phyloP scores from a whole-genome alignment of 73 alveolate species.

The Stentor roeselii region DNA sequence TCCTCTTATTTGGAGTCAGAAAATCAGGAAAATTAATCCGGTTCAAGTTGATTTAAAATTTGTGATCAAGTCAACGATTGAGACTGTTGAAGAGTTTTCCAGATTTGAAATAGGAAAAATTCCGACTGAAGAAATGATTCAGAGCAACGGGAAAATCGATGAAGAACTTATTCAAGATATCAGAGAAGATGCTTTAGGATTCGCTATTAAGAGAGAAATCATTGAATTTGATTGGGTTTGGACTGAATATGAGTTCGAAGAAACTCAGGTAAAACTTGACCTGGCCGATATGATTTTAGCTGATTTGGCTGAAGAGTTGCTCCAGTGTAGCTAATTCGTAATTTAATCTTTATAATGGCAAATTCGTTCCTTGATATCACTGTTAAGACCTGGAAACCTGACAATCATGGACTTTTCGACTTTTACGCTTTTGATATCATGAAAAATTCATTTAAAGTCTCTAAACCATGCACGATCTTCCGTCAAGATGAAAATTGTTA shows the following conservation, averaged over 20 bases:
- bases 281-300: constrained; percentile 37
- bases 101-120: neutral
- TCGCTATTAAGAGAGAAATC: constrained; percentile 22
- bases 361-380: neutral
- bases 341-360: too few relatives aligned
- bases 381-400: neutral
- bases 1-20: neutral
- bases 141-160: neutral
- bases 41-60: too few relatives aligned
- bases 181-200: neutral
- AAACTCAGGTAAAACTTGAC: constrained; percentile 41
- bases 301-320: constrained; percentile 29
- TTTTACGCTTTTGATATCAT: neutral
- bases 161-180: neutral
- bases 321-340: too few relatives aligned
- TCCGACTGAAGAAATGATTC: neutral
- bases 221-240: constrained; percentile 29
- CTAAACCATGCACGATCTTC: neutral
- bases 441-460: neutral
- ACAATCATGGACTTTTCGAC: neutral
- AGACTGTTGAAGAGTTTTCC: neutral
- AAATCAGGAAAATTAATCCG: neutral
- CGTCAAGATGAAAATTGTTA: neutral
- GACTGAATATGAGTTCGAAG: constrained; percentile 43
- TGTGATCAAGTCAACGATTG: too few relatives aligned